These are phyloP conservation scores for Pulveroboletus sp. DNA, from an alignment of 768 basidiomycete species.

Conservation along the genomic window DNA sequence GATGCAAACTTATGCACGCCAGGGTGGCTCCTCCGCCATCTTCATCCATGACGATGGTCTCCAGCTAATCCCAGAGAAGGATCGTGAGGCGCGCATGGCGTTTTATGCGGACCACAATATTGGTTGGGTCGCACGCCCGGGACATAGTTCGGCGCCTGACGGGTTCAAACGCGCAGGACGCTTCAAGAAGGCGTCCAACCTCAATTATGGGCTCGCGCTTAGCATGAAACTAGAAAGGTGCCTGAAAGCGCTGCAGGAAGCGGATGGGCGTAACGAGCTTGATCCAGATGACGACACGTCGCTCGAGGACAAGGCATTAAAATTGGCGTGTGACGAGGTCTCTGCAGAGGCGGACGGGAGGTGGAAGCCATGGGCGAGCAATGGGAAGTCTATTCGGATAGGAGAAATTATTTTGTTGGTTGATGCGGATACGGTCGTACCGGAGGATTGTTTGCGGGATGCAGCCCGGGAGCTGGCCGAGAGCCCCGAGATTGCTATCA, in stretches of 20 bases:
- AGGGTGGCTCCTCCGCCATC: conserved; percentile 57
- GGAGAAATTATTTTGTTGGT: conserved; percentile 81
- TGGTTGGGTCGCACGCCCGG: conserved; percentile 59
- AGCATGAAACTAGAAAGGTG: conserved; percentile 35
- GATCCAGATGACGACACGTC: conserved; percentile 38
- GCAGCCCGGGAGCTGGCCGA: conserved; percentile 82
- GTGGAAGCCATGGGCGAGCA: conserved; percentile 76
- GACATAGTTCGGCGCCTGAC: conserved; percentile 27
- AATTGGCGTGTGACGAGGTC: conserved; percentile 72
- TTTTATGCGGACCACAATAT: conserved; percentile 60
- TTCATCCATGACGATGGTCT: conserved; percentile 64
- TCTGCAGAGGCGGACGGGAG: conserved; percentile 53
- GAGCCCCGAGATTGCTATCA: conserved; percentile 63
- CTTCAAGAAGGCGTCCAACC: conserved; percentile 93
- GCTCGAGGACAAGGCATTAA: conserved; percentile 71
- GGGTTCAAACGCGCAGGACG: conserved; percentile 56
- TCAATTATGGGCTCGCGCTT: conserved; percentile 71
- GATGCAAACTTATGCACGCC: conserved; percentile 63
- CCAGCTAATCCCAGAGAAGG: conserved; percentile 44
- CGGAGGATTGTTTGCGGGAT: conserved; percentile 89
- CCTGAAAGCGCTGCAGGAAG: conserved; percentile 37
- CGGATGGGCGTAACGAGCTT: conserved; percentile 41
- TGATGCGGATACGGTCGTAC: conserved; percentile 87
- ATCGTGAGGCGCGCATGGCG: conserved; percentile 45
- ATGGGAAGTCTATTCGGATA: conserved; percentile 70